Evolutionary conservation across 2,329 filamentous ascomycete genomes (phyloP), one percentile per base, ranked within the genome.

Genomic region (Sclerotiophoma versabilis): DNA sequence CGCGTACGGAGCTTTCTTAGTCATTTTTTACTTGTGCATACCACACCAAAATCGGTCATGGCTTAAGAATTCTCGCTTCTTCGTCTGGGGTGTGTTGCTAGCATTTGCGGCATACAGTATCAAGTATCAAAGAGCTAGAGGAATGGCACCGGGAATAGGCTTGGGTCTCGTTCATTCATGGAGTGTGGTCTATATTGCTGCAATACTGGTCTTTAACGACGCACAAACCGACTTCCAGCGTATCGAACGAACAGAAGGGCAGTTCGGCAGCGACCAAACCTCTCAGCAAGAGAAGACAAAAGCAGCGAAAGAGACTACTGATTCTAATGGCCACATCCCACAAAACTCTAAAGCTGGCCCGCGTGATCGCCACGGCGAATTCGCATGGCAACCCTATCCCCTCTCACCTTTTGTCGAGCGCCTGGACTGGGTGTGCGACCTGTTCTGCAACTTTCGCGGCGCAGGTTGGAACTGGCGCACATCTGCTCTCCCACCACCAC

Each of bases 381-480:
- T 82, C 25, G 71, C 73, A 58, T 87, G 84, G 84, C 82, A 86
- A 58, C 60, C 77, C 2, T 85, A 83, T 60, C 83, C 84, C 0
- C 32, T 63, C 4, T 56, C 60, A 3, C 70, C 77, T 2, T 78
- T 85, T 32, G 64, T 72, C 19, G 81, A 85, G 58, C 81, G 84
- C 14, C 60, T 87, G 15, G 80, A 85, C 52, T 88, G 85, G 84
- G 77, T 81, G 3, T 59, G 79, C 10, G 84, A 86, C 52, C 69
- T 86, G 30, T 78, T 85, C 56, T 79, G 78, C 66, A 85, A 80
- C 63, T 84, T 87, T 63, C 79, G 85, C 39, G 85, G 85, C 9
- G 77, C 82, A 27, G 82, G 83, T 57, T 87, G 85, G 85, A 84
- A 80, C 62, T 86, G 83, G 78, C 77, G 84, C 5, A 79, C 79